These are phyloP conservation scores for Mallotus nudiflorus DNA, from an alignment of 345 rosid genomes.

Conservation along the genomic window DNA sequence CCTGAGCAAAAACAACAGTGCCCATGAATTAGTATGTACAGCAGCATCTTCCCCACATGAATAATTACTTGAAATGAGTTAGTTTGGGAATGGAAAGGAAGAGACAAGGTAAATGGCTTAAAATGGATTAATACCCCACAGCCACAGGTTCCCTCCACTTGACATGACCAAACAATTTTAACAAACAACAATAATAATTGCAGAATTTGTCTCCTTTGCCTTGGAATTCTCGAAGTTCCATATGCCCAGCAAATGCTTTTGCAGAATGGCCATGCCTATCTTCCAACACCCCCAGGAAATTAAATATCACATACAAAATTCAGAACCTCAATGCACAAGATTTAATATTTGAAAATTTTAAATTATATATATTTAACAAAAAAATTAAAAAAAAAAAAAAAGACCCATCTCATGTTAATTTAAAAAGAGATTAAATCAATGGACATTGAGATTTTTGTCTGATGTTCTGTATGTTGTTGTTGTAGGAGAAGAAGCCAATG, in stretches of 20 bases:
- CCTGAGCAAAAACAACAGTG: too few relatives aligned
- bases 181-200: constrained; percentile 10
- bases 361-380: neutral
- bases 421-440: constrained; percentile 23
- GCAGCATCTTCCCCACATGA: too few relatives aligned
- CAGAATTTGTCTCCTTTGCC: constrained; percentile 25
- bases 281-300: neutral
- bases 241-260: constrained; percentile 17
- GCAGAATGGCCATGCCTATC: constrained; percentile 15
- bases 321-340: constrained; percentile 9
- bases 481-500: constrained; percentile 59
- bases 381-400: constrained; percentile 19
- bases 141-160: constrained; percentile 7
- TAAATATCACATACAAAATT: neutral
- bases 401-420: constrained; percentile 11
- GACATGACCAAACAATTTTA: constrained; percentile 1
- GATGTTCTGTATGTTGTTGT: constrained; percentile 47
- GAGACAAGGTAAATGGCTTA: neutral
- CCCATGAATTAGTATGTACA: too few relatives aligned
- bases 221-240: constrained; percentile 20
- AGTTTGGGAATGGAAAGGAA: too few relatives aligned
- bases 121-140: constrained; percentile 18
- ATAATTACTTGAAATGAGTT: too few relatives aligned
- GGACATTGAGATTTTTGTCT: constrained; percentile 36
- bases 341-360: constrained; percentile 12